Evolutionary conservation across 805 yeast genomes (phyloP), one percentile per base, ranked within the genome.

Genomic region (Sugiyamaella americana): DNA sequence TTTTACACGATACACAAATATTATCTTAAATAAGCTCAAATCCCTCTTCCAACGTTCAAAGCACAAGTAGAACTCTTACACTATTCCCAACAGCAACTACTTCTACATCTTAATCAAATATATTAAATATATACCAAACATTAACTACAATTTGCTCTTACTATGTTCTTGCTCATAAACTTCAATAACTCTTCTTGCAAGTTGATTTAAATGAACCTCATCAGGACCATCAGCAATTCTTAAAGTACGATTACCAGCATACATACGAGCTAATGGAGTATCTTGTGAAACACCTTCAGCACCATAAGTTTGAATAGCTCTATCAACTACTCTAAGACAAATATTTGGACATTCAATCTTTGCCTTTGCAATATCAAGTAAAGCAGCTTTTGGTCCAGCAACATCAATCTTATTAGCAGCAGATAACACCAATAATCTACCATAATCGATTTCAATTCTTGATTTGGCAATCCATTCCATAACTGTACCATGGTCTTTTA

Each of bases 161-260:
- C n/a, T n/a, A n/a, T n/a, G n/a, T n/a, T n/a, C n/a, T n/a, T 26
- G 8, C 32, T 26, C 32, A 13, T 26, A 26, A 13, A 34, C 41
- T 24, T 24, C n/a, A 38, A 53, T 44, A 22, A 51, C 58, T 16
- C 58, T 49, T 49, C 76, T 70, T 4, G 78, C 83, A 52, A 80
- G 65, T 62, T 79, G 84, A 50, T 65, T 64, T 58, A 76, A 63
- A 58, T 80, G 83, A 2, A 80, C 81, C 60, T 79, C 84, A 65
- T 79, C 84, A 2, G 85, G 85, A 10, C 84, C 84, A 59, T 80
- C 85, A 13, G 84, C 84, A 47, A 79, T 75, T 51, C 84, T 57
- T 47, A 79, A 69, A 38, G 80, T 76, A 59, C 85, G 69, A 40
- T 73, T 66, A 47, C 62, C 61, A 20, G 77, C 75, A 63, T 73